A percentile compares a stretch with the other conserved stretches of the same genome.
phyloP scores from a whole-genome alignment of 495 filamentous ascomycete genomes.

The Penicillium crystallinum region DNA sequence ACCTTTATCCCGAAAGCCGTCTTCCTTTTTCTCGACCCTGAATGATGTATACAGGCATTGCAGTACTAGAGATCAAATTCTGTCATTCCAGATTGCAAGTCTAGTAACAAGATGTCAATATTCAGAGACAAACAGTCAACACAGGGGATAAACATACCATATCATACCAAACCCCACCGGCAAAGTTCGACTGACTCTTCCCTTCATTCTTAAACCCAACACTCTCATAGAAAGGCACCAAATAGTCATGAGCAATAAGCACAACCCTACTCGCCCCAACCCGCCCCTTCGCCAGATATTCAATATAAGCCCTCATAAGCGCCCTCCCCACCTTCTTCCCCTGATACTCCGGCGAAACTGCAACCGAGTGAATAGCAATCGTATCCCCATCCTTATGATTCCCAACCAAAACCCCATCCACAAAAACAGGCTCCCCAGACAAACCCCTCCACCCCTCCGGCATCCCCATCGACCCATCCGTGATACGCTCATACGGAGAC shows the following conservation, averaged over 20 bases:
- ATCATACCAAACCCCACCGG: constrained; percentile 18
- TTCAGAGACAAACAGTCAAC: background rate
- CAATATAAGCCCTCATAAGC: constrained; percentile 18
- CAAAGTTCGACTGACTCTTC: constrained; percentile 14
- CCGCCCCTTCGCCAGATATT: constrained; percentile 6
- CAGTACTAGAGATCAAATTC: background rate
- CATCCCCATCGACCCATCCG: constrained; percentile 22
- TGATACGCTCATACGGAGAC: constrained; percentile 4
- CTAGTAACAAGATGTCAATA: background rate
- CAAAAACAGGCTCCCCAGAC: background rate
- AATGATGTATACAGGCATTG: background rate
- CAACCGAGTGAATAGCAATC: constrained; percentile 25
- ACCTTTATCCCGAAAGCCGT: background rate
- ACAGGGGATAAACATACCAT: constrained; percentile 5
- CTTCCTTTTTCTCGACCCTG: background rate
- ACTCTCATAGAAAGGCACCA: constrained; percentile 23
- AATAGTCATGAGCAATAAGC: constrained; percentile 21
- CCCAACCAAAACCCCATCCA: constrained; percentile 12
- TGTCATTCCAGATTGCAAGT: background rate
- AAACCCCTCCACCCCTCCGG: constrained; percentile 16
- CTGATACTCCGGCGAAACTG: constrained; percentile 19
- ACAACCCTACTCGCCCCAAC: constrained; percentile 2
- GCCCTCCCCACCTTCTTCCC: constrained; percentile 17
- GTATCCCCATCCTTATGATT: constrained; percentile 16
- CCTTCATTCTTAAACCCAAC: constrained; percentile 17